Percentiles rank a stretch among this genome's conserved stretches.
phyloP scores from a whole-genome alignment of 805 yeast genomes.

The Naumovozyma dairenensis region DNA sequence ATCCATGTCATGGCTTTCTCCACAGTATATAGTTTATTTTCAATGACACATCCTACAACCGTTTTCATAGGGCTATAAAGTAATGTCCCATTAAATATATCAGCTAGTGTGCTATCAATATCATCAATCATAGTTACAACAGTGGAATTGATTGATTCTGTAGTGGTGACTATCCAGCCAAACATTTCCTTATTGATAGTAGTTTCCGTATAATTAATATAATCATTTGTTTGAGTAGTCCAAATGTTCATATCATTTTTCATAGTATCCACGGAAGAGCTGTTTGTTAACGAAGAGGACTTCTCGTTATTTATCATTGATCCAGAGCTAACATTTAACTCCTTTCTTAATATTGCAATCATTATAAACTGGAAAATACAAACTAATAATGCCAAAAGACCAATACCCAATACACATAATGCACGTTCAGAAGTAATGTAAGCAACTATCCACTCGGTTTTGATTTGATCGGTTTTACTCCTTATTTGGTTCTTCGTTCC shows the following conservation, averaged over 20 bases:
- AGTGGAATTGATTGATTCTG: slow-evolving; percentile 51
- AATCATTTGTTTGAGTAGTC: slow-evolving; percentile 47
- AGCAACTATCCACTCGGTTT: slow-evolving; percentile 31
- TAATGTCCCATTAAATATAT: slow-evolving; percentile 59
- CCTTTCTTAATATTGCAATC: slow-evolving; percentile 20
- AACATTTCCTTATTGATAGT: slow-evolving; percentile 54
- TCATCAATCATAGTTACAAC: slow-evolving; percentile 43
- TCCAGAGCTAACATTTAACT: slow-evolving; percentile 2
- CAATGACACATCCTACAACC: slow-evolving; percentile 71
- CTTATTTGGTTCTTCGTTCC: not conserved
- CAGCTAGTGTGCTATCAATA: slow-evolving; percentile 50
- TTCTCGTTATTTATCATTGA: not conserved
- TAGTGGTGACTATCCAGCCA: slow-evolving; percentile 52
- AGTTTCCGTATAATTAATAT: slow-evolving; percentile 39
- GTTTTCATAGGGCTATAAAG: slow-evolving; percentile 52
- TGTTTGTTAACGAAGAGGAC: slow-evolving; percentile 1
- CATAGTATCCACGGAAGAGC: slow-evolving; percentile 13
- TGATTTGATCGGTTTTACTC: slow-evolving; percentile 6
- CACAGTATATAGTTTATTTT: slow-evolving; percentile 54
- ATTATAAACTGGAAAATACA: slow-evolving; percentile 47
- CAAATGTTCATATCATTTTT: slow-evolving; percentile 35
- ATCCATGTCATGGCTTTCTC: slow-evolving; percentile 77
- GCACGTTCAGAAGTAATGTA: slow-evolving; percentile 48
- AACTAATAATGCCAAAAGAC: slow-evolving; percentile 45
- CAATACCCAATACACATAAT: slow-evolving; percentile 39